Evolutionary conservation across 805 yeast species (phyloP).

Genomic region (Suhomyces xylopsoci): DNA sequence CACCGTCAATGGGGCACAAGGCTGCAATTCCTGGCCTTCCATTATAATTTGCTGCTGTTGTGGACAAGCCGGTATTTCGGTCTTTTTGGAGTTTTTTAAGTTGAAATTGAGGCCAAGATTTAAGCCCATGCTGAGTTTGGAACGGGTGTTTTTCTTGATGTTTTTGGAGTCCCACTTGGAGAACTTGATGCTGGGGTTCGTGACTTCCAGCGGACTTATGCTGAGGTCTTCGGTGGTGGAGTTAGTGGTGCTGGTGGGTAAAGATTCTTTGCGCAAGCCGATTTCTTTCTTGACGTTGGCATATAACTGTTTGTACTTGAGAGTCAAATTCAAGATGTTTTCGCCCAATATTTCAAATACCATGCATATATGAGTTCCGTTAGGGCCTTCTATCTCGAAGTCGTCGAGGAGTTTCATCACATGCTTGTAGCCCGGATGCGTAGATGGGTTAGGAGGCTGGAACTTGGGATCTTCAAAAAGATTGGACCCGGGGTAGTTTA

Average conservation of each 20-base stretch:
- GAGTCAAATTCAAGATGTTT: slow-evolving; percentile 49
- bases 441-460: not conserved
- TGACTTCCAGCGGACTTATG: not conserved
- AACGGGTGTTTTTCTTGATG: slow-evolving; percentile 14
- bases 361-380: slow-evolving; percentile 65
- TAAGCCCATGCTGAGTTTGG: slow-evolving; percentile 20
- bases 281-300: slow-evolving; percentile 21
- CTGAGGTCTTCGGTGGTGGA: not conserved
- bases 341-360: slow-evolving; percentile 66
- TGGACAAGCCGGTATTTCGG: not conserved
- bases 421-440: slow-evolving; percentile 24
- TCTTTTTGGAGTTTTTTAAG: slow-evolving; percentile 1
- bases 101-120: slow-evolving; percentile 3
- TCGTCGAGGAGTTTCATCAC: slow-evolving; percentile 54
- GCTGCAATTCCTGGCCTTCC: not conserved
- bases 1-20: not conserved
- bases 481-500: slow-evolving; percentile 18
- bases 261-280: not conserved
- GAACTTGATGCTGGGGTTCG: slow-evolving; percentile 10
- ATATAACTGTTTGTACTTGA: slow-evolving; percentile 43
- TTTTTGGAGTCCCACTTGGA: slow-evolving; percentile 18
- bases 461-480: not conserved
- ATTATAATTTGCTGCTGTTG: not conserved
- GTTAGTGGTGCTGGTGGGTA: not conserved
- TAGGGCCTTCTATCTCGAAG: slow-evolving; percentile 56